These are phyloP conservation scores for Malassezia sympodialis DNA, from an alignment of 1,284 basidiomycete species.

Conservation along the genomic window DNA sequence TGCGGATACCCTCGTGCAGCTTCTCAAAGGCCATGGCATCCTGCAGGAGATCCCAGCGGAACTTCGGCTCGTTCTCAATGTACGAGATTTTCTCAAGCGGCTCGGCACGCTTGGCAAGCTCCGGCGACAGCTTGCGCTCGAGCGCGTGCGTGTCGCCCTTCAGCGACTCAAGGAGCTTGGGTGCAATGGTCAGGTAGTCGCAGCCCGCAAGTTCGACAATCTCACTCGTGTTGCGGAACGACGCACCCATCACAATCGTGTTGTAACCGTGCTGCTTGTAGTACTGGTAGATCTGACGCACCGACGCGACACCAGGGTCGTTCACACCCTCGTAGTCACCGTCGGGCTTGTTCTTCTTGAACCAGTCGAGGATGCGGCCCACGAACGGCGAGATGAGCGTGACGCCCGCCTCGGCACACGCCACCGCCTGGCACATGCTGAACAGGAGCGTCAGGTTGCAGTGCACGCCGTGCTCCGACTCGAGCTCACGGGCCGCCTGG, in stretches of 20 bases:
- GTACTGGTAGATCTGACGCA: constrained; percentile 87
- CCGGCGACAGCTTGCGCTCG: constrained; percentile 70
- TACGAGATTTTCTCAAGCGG: constrained; percentile 69
- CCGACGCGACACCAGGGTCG: constrained; percentile 94
- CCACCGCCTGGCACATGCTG: constrained; percentile 95
- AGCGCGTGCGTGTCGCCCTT: constrained; percentile 68
- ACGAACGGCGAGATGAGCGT: constrained; percentile 99
- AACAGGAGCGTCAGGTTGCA: constrained; percentile 98
- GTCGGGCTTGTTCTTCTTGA: constrained; percentile 40
- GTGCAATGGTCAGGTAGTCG: constrained; percentile 87
- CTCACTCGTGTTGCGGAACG: constrained; percentile 78
- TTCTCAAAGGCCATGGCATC: constrained; percentile 47
- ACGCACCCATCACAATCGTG: constrained; percentile 99
- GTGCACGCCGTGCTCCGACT: constrained; percentile 75
- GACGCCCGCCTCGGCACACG: constrained; percentile 92
- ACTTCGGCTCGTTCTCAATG: constrained; percentile 86
- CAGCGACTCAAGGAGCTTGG: constrained; percentile 80
- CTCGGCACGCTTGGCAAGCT: constrained; percentile 57
- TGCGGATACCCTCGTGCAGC: constrained; percentile 75
- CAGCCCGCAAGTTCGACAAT: constrained; percentile 90
- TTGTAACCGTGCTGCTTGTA: constrained; percentile 98
- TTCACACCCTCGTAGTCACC: constrained; percentile 50
- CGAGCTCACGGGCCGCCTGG: constrained; percentile 91
- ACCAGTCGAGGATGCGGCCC: constrained; percentile 58
- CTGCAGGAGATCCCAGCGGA: constrained; percentile 78